These are phyloP conservation scores for Globisporangium takayamanum DNA, from an alignment of 352 stramenopile species.

Conservation along the genomic window DNA sequence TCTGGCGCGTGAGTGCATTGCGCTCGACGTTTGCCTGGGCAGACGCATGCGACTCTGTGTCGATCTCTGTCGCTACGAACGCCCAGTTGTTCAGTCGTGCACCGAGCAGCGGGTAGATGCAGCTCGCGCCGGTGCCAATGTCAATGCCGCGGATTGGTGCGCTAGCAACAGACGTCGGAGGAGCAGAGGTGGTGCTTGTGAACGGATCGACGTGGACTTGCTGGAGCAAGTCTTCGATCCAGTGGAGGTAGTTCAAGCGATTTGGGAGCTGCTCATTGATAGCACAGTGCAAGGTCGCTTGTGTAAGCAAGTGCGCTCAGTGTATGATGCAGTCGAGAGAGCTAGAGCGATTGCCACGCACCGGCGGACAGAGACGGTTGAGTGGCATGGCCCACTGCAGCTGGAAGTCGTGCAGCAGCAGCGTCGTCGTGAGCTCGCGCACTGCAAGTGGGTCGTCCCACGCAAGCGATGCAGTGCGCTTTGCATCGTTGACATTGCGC, in stretches of 20 bases:
- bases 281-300: background rate
- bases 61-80: constrained; percentile 94
- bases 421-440: constrained; percentile 85
- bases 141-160: constrained; percentile 79
- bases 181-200: constrained; percentile 7
- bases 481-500: constrained; percentile 49
- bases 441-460: constrained; percentile 75
- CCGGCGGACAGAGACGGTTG: constrained; percentile 91
- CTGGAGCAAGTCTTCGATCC: constrained; percentile 90
- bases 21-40: constrained; percentile 82
- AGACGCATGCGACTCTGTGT: constrained; percentile 74
- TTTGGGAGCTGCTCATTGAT: constrained; percentile 54
- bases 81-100: constrained; percentile 81
- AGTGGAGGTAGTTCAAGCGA: constrained; percentile 95
- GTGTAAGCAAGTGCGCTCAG: too few species aligned
- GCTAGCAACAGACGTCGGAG: background rate
- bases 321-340: background rate
- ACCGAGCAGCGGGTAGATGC: constrained; percentile 94
- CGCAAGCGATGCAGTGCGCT: constrained; percentile 44
- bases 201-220: constrained; percentile 28
- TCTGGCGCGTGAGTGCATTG: constrained; percentile 77
- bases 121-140: constrained; percentile 93
- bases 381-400: constrained; percentile 88
- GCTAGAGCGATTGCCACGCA: constrained; percentile 32
- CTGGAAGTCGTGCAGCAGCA: constrained; percentile 90